Evolutionary conservation across 805 yeast genomes (phyloP), one percentile per base, ranked within the genome.

Genomic region (Metschnikowia borealis): DNA sequence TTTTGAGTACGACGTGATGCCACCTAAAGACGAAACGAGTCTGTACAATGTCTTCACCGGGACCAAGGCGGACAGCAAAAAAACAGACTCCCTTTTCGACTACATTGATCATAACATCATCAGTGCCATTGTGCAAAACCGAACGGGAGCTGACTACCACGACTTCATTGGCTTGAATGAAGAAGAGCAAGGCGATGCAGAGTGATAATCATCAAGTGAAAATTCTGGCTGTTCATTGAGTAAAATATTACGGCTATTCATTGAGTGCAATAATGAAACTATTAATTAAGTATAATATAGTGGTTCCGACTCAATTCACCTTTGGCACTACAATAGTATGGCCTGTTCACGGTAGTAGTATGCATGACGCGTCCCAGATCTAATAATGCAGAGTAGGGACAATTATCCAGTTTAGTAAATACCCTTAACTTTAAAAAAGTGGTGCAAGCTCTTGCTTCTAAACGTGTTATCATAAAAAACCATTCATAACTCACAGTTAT

Each of bases 1-100:
- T 14, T 81, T 71, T 60, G 95, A 87, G 56, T 87, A 78, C 61
- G 95, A 87, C 64, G 78, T 85, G 2, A 63, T 87, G 20, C 91
- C 95, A 1, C 94, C 95, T 1, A 57, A 58, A 38, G 68, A 66
- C 46, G 50, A 52, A 1, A 47, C 58, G 3, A 59, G 58, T 17
- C 65, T 67, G 6, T 81, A 83, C 54, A 62, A 70, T 18, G 77
- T 70, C 1, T 62, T 64, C n/a, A 52, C 63, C 2, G 75, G 74
- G 0, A 51, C 65, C 0, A 49, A 52, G 5, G 48, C 39, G 3
- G 47, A 51, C 8, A 33, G 44, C 8, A 57, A 56, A 21, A 53
- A 62, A 1, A 63, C 68, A 1, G 75, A 70, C 48, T 52, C 64
- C 20, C 62, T 77, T 34, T 61, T 69, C 23, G 71, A 75, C 51